These are phyloP conservation scores for Tilletia setariae DNA, from an alignment of 1,284 basidiomycete genomes.

Conservation along the genomic window DNA sequence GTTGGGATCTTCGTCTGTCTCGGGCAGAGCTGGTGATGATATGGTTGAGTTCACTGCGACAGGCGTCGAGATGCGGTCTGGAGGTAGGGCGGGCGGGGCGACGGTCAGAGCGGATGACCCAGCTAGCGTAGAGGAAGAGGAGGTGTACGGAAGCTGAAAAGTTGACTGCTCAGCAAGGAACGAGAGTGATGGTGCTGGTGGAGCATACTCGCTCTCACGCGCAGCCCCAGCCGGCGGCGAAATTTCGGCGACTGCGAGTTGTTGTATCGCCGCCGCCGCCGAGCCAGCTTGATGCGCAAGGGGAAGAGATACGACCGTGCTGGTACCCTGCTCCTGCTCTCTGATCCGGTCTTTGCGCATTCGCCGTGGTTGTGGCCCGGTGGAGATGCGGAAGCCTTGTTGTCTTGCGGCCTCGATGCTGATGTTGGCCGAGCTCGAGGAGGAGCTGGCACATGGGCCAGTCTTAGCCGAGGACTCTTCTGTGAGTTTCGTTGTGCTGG, in stretches of 20 bases:
- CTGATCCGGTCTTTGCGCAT: slow-evolving; percentile 1
- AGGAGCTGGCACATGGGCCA: not conserved
- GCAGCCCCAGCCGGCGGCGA: too few relatives aligned
- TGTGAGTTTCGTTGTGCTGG: not conserved
- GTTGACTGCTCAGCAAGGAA: too few relatives aligned
- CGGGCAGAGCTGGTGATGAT: not conserved
- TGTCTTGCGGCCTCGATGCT: not conserved
- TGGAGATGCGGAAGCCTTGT: slow-evolving; percentile 1
- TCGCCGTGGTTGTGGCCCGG: slow-evolving; percentile 5
- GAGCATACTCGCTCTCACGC: too few relatives aligned
- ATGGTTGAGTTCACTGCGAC: not conserved
- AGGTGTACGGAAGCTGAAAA: too few relatives aligned
- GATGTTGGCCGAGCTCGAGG: not conserved
- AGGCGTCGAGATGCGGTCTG: not conserved
- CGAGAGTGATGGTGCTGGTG: too few relatives aligned
- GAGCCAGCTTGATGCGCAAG: not conserved
- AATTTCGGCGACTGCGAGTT: not conserved
- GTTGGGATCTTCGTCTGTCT: not conserved
- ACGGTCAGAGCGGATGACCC: not conserved
- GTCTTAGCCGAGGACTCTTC: not conserved
- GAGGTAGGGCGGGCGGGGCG: not conserved
- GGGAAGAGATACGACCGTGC: not conserved
- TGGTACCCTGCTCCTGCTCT: not conserved
- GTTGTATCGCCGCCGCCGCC: not conserved
- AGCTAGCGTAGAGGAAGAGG: not conserved